phyloP scores from a whole-genome alignment of 768 basidiomycete species.

The Trametes cingulata region DNA sequence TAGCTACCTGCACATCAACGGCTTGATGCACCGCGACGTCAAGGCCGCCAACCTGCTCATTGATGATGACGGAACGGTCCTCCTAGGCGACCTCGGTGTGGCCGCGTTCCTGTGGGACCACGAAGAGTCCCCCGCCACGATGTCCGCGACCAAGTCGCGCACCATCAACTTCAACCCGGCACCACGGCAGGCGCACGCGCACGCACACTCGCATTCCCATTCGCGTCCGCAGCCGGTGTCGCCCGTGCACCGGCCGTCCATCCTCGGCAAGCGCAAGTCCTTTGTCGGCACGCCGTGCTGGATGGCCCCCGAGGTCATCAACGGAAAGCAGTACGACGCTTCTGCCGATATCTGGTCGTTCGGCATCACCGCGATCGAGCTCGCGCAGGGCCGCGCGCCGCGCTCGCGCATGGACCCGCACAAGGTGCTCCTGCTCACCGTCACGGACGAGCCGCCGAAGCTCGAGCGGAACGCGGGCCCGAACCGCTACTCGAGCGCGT shows the following conservation, averaged over 20 bases:
- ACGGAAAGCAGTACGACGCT: conserved; percentile 80
- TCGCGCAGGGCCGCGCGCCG: conserved; percentile 88
- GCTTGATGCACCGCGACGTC: conserved; percentile 90
- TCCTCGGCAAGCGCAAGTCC: conserved; percentile 78
- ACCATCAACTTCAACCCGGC: conserved; percentile 27
- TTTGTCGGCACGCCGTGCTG: conserved; percentile 98
- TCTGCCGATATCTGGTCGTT: conserved; percentile 96
- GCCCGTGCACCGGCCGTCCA: conserved; percentile 41
- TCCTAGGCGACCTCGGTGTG: conserved; percentile 91
- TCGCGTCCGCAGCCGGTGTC: conserved; percentile 25
- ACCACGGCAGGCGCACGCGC: conserved; percentile 7
- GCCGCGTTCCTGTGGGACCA: conserved; percentile 82
- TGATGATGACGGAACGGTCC: conserved; percentile 87
- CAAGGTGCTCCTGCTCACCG: conserved; percentile 73
- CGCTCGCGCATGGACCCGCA: conserved; percentile 73
- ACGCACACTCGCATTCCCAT: conserved; percentile 1
- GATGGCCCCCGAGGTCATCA: conserved; percentile 96
- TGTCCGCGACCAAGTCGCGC: conserved; percentile 5
- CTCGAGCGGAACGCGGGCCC: conserved; percentile 72
- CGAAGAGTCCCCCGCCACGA: conserved; percentile 33
- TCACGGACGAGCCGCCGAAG: conserved; percentile 76
- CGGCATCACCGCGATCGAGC: conserved; percentile 91
- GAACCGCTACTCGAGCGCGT: conserved; percentile 74
- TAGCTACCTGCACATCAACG: conserved; percentile 87
- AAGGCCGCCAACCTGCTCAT: conserved; percentile 94